Base-by-base conservation (phyloP, 139 green algal species). In the Ulvella scutata region DNA sequence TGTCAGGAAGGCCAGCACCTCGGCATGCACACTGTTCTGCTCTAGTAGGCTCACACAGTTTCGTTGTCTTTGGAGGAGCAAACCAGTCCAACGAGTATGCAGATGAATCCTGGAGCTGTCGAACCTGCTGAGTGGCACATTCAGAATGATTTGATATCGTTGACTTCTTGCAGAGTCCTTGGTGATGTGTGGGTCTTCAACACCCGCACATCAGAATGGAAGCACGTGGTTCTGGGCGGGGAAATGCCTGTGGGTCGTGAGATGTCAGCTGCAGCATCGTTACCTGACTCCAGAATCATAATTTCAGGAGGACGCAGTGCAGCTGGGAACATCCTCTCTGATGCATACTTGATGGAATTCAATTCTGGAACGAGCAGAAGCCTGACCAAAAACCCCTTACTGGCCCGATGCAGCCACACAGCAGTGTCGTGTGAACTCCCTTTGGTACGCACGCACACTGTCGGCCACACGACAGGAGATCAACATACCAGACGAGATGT, bases 141-240 rank as follows among this genome's bases (percentile, higher is more conserved):
- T 13, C 20, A 29, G 51, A 67, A 7, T 26, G 20, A 10, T 10
- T n/a, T 29, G 51, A 31, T n/a, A 34, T 31, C 9, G 20, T 7
- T 67, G 6, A 34, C 6, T 10, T n/a, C 20, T 10, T 67, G 51
- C 51, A 67, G 51, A 26, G 51, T 67, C 20, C 13, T 67, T n/a
- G 51, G 6, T 67, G 51, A 67, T 67, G 51, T 67, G 17, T 67
- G 51, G 51, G 51, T 67, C 6, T 67, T 67, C 51, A 67, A 67
- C 17, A 23, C 51, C 51, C 31, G 31, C n/a, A 67, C 13, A 6
- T 67, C 33, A 23, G 51, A 67, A 67, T 67, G 51, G 51, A 67
- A 67, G 51, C 51, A 34, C 13, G 51, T 67, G 51, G 10, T 67
- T 26, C 51, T 26, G 7, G 4, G 17, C 31, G 51, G 51, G 7